Percentiles rank a stretch among this genome's conserved stretches.
These are phyloP conservation scores for Cordyceps javanica DNA, from an alignment of 2,329 filamentous ascomycete genomes.

Conservation along the genomic window DNA sequence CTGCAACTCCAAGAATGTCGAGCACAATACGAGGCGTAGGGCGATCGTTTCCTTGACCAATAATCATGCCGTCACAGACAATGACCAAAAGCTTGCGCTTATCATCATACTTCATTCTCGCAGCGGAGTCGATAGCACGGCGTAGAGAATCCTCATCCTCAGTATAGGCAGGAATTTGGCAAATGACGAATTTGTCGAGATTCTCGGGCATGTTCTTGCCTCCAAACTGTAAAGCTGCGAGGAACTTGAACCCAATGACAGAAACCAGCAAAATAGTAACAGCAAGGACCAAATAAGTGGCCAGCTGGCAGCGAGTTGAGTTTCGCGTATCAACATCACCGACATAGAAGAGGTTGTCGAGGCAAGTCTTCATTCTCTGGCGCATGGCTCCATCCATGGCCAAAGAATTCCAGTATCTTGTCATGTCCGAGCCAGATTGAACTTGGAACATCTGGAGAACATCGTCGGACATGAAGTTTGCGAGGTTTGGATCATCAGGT, in stretches of 20 bases:
- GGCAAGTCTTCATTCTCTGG: slow-evolving; percentile 68
- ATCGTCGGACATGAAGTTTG: slow-evolving; percentile 73
- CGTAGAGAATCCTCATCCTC: slow-evolving; percentile 97
- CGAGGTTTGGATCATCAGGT: slow-evolving; percentile 44
- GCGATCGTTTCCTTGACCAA: slow-evolving; percentile 90
- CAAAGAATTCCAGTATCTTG: slow-evolving; percentile 73
- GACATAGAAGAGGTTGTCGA: slow-evolving; percentile 93
- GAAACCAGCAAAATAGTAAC: slow-evolving; percentile 73
- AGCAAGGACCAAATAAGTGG: slow-evolving; percentile 81
- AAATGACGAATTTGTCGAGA: slow-evolving; percentile 97
- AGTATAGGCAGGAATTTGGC: slow-evolving; percentile 94
- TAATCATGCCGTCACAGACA: slow-evolving; percentile 98
- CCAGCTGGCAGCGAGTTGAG: slow-evolving; percentile 77
- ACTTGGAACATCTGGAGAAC: slow-evolving; percentile 73
- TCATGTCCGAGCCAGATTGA: slow-evolving; percentile 71
- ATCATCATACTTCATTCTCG: slow-evolving; percentile 94
- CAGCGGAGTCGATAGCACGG: slow-evolving; percentile 92
- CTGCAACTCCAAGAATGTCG: slow-evolving; percentile 91
- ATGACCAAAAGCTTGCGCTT: slow-evolving; percentile 93
- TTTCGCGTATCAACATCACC: slow-evolving; percentile 88
- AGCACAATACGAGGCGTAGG: slow-evolving; percentile 97
- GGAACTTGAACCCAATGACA: slow-evolving; percentile 92
- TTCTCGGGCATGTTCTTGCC: slow-evolving; percentile 90
- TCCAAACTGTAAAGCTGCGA: slow-evolving; percentile 91
- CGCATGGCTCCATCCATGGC: slow-evolving; percentile 51